phyloP scores from a whole-genome alignment of 2,329 filamentous ascomycete genomes.

The Scytalidium sp. region DNA sequence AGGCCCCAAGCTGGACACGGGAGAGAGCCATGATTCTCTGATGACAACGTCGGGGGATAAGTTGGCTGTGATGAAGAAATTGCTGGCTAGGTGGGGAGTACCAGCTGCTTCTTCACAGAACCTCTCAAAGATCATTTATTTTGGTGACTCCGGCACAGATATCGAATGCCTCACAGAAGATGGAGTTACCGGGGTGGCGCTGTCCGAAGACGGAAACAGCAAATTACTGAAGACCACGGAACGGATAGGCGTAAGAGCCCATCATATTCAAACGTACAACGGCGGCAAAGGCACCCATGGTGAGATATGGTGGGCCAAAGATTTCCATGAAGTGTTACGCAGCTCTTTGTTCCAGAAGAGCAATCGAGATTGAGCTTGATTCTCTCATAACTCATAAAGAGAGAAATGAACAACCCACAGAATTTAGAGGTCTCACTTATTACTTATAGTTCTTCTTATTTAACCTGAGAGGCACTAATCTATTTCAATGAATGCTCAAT shows the following conservation, averaged over 20 bases:
- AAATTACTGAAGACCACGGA: slow-evolving; percentile 14
- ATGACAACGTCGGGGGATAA: slow-evolving; percentile 22
- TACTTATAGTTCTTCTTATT: too few species aligned
- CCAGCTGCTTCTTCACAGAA: background rate
- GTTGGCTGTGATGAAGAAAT: slow-evolving; percentile 14
- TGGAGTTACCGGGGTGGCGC: slow-evolving; percentile 18
- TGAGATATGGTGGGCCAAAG: slow-evolving; percentile 17
- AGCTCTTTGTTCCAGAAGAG: slow-evolving; percentile 10
- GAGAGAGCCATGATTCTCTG: slow-evolving; percentile 2
- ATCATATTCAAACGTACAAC: slow-evolving; percentile 10
- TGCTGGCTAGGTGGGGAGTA: slow-evolving; percentile 7
- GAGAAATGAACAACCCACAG: background rate
- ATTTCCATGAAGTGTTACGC: slow-evolving; percentile 19
- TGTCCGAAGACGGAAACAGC: slow-evolving; percentile 14
- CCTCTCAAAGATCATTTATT: slow-evolving; percentile 16
- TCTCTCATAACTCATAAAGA: background rate
- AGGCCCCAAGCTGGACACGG: slow-evolving; percentile 3
- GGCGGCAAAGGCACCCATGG: slow-evolving; percentile 3
- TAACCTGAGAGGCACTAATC: too few species aligned
- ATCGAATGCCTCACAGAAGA: slow-evolving; percentile 24
- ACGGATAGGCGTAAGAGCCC: slow-evolving; percentile 13
- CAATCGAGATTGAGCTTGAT: background rate
- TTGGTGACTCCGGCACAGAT: slow-evolving; percentile 28
- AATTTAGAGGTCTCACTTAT: background rate
- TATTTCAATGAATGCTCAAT: slow-evolving; percentile 51